Base-by-base conservation (phyloP, 768 basidiomycete genomes). In the Pleurotus tuber-regium region DNA sequence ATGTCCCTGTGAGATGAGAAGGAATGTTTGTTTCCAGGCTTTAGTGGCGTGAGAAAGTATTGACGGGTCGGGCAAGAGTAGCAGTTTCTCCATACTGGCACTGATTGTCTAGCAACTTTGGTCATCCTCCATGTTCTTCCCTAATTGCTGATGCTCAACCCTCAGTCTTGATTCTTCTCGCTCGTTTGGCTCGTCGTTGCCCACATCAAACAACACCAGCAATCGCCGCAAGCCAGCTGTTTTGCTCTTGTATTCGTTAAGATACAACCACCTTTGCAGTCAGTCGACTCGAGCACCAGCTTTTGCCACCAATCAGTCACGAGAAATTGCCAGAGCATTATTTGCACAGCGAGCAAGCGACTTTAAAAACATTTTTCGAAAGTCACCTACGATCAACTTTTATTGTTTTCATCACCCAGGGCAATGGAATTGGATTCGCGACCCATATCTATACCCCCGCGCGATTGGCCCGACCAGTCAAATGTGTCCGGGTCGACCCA, bases 361-460 rank as follows among this genome's bases (percentile, higher is more conserved):
- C n/a, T 10, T 10, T 18, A 29, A 48, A 42, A 19, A 7, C 4
- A 11, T 10, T 42, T 4, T 8, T 24, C 10, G 29, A 35, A 33
- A 33, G 16, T 19, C 21, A 14, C 46, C 23, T 9, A 48, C 30
- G 35, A 2, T 14, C 42, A 43, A 11, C 28, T 47, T 29, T 47
- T 47, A 35, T 48, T 48, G 46, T 48, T 48, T 31, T 48, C 31
- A 35, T 30, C 46, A 24, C 18, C 54, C 56, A 73, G 74, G 72
- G 72, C 74, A 60, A 57, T 71, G 47, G 71, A 71, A 59, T 67
- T 65, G 67, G 69, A 71, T 43, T 53, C 70, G 29, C 59, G 63
- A 29, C 65, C 66, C 52, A 51, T 62, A 38, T 63, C 65, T 60
- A 64, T 64, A 35, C 43, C 64, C 24, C 61, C 55, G 53, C 63